phyloP scores from a whole-genome alignment of 768 basidiomycete genomes.

The Boletus insuetus region DNA sequence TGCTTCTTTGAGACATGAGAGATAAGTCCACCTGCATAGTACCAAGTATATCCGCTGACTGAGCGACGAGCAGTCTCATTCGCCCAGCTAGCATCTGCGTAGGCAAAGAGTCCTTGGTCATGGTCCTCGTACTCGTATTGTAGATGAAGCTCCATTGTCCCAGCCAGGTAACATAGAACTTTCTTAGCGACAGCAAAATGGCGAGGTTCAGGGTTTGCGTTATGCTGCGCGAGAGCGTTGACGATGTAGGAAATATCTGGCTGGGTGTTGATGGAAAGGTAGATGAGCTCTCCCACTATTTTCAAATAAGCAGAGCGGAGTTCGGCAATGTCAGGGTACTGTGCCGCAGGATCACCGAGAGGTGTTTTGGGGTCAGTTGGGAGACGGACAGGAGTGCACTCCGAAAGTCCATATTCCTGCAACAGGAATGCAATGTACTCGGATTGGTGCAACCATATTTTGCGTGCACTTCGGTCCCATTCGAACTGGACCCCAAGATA shows the following conservation, averaged over 20 bases:
- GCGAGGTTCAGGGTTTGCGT: neutral
- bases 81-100: neutral
- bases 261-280: neutral
- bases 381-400: neutral
- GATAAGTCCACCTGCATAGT: neutral
- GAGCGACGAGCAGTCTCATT: neutral
- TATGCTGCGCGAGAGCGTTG: neutral
- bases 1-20: no score
- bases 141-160: neutral
- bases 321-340: neutral
- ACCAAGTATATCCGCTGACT: neutral
- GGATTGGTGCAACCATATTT: neutral
- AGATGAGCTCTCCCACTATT: neutral
- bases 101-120: neutral
- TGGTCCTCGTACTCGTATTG: neutral
- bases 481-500: neutral
- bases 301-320: neutral
- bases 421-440: neutral
- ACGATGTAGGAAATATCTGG: neutral
- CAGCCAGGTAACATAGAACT: neutral
- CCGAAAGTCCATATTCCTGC: neutral
- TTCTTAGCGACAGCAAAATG: neutral
- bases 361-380: neutral
- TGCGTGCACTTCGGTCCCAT: neutral
- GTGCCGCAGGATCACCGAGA: accelerated